Evolutionary conservation across 169 alveolate species (phyloP).

Genomic region (Plasmodium vivax): DNA sequence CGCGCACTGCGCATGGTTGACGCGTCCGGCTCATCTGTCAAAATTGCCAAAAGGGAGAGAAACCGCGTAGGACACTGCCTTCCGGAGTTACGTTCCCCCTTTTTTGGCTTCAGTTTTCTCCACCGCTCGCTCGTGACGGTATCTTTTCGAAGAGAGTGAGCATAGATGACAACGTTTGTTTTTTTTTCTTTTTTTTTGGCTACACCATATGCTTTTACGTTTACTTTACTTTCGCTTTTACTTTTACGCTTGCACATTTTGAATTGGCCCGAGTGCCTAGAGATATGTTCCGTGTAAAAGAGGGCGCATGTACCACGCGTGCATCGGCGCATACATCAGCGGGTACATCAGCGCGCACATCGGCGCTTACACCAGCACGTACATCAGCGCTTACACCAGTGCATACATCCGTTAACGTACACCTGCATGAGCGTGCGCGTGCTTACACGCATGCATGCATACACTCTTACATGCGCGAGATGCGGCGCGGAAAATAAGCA

Average conservation of each 20-base stretch:
- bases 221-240: background rate
- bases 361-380: background rate
- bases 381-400: background rate
- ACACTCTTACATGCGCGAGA: background rate
- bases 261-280: background rate
- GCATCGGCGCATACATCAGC: background rate
- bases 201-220: background rate
- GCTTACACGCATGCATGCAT: background rate
- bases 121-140: background rate
- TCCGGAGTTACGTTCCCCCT: background rate
- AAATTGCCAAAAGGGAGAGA: slow-evolving; percentile 5
- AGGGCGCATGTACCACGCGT: background rate
- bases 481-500: background rate
- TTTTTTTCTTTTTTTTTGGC: background rate
- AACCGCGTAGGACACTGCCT: background rate
- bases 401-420: background rate
- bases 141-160: background rate
- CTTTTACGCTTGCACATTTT: background rate
- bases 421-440: background rate
- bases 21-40: background rate
- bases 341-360: background rate
- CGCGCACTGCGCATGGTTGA: background rate
- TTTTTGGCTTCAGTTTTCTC: slow-evolving; percentile 2
- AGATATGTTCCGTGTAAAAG: background rate
- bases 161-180: background rate